phyloP scores from a whole-genome alignment of 2,329 filamentous ascomycete species.

The Sporothrix inflata region DNA sequence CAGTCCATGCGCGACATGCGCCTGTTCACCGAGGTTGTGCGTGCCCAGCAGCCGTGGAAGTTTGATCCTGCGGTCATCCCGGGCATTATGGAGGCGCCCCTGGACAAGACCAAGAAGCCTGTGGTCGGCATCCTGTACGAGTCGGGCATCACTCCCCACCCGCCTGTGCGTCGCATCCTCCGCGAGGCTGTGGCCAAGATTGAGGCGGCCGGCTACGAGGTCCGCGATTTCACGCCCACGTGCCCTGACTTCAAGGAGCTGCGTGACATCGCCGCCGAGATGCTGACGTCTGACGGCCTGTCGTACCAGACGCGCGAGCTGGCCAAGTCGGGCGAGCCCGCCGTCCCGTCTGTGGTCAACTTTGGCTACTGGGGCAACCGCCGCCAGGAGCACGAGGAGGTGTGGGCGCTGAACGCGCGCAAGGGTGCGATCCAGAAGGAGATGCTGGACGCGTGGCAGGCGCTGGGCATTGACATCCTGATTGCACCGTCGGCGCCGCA shows the following conservation, averaged over 20 bases:
- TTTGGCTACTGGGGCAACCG: conserved; percentile 33
- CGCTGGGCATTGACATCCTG: conserved; percentile 32
- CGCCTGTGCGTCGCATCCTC: conserved; percentile 28
- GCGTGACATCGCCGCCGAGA: conserved; percentile 28
- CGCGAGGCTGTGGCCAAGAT: conserved; percentile 28
- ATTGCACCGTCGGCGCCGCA: conserved; percentile 31
- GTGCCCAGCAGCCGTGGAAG: conserved; percentile 29
- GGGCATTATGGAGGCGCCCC: conserved; percentile 27
- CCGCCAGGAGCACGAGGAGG: conserved; percentile 31
- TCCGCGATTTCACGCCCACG: conserved; percentile 31
- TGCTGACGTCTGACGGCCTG: conserved; percentile 32
- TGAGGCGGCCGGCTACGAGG: conserved; percentile 28
- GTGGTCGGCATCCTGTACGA: conserved; percentile 28
- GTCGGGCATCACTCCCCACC: conserved; percentile 29
- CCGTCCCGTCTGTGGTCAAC: conserved; percentile 29
- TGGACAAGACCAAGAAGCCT: conserved; percentile 8
- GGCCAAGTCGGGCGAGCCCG: conserved; percentile 31
- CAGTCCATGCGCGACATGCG: conserved; percentile 29
- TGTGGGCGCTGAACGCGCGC: conserved; percentile 32
- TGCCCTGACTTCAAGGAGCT: conserved; percentile 33
- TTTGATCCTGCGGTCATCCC: conserved; percentile 31
- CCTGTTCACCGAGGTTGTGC: conserved; percentile 28
- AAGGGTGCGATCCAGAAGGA: conserved; percentile 32
- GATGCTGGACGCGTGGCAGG: conserved; percentile 34
- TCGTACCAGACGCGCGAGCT: conserved; percentile 33